Base-by-base conservation (phyloP, 2,329 filamentous ascomycete genomes). In the Coleophoma cylindrospora region DNA sequence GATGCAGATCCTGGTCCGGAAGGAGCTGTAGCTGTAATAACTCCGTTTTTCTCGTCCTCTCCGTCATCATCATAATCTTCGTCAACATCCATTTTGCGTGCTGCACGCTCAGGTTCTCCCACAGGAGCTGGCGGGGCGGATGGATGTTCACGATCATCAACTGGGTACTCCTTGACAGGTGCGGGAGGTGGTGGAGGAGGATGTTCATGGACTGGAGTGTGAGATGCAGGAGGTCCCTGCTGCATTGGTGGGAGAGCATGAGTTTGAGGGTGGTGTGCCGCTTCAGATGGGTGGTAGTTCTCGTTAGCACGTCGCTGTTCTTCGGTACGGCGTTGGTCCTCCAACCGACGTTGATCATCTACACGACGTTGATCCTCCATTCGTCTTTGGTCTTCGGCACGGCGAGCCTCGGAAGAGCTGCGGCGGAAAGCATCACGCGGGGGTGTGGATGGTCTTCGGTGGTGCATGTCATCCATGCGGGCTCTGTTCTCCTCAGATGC, bases 51-150 rank as follows among this genome's bases (percentile, higher is more conserved):
- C 50, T 94, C 87, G 52, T 96, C 92, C 57, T 95, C 91, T 4
- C 83, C 89, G 50, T 91, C 92, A 62, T 97, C 92, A 66, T 97
- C 92, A 62, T 99, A 97, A 66, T 97, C 88, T 67, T 99, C 94
- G 59, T 99, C 91, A 17, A 97, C 89, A 7, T 97, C 92, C 83
- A 99, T 95, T 69, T 95, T 95, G 19, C 94, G 80, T 17, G 91
- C 90, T 34, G 94, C 91, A 48, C 83, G 74, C 67, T 87, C 83
- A 10, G 91, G 89, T 70, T 97, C 92, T 51, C 84, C 84, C 15
- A 76, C 68, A 17, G 77, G 72, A 2, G 77, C 68, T 27, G 79
- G 68, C 37, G 64, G 62, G 33, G 74, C 72, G 22, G 73, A 61
- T 33, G 55, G 54, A 19, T 59, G 57, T 8, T 61, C 58, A 38